These are phyloP conservation scores for Gossypium anomalum DNA, from an alignment of 345 rosid species.

Conservation along the genomic window DNA sequence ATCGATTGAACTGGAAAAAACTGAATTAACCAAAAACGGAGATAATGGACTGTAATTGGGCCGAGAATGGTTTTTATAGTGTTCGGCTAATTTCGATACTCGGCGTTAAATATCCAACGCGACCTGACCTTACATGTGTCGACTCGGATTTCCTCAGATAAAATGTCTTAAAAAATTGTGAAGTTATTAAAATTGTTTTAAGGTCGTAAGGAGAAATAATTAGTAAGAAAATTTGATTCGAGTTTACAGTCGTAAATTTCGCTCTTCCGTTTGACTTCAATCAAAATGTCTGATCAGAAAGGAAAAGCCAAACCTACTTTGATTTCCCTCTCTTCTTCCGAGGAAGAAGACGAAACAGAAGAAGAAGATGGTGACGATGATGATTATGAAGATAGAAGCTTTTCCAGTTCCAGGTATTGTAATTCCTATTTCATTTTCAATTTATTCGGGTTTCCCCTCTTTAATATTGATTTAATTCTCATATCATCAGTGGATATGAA, in stretches of 20 bases:
- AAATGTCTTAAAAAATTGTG: neutral
- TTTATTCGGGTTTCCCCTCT: neutral
- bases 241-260: neutral
- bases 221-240: neutral
- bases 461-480: neutral
- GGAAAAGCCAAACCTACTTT: conserved; percentile 7
- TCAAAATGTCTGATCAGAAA: conserved; percentile 20
- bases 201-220: neutral
- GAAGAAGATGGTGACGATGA: conserved; percentile 8
- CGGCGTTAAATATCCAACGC: neutral
- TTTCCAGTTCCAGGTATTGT: conserved; percentile 20
- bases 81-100: neutral
- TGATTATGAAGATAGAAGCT: conserved; percentile 18
- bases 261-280: neutral
- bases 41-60: neutral
- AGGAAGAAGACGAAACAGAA: conserved; percentile 17
- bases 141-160: neutral
- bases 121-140: neutral
- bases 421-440: neutral
- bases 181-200: neutral
- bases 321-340: conserved; percentile 27
- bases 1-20: too few species aligned
- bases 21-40: too few species aligned
- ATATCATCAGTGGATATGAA: conserved; percentile 4
- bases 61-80: neutral